These are phyloP conservation scores for Populus hybrid DNA, from an alignment of 441 rosid genomes.

Conservation along the genomic window DNA sequence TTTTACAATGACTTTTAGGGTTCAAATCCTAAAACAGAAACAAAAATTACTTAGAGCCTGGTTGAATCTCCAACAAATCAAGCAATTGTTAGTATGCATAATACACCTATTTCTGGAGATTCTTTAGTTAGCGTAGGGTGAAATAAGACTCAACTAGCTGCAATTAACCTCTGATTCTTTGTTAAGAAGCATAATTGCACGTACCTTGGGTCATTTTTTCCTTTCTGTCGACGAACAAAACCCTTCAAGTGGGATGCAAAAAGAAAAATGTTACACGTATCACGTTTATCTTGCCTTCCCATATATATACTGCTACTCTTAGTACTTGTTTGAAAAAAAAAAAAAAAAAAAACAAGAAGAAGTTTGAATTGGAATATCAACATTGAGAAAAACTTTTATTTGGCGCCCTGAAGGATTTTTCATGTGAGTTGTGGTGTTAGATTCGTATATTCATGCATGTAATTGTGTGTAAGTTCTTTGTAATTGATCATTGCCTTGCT, in stretches of 20 bases:
- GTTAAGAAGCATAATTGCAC: neutral
- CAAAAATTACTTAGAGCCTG: neutral
- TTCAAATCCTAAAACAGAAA: too few species aligned
- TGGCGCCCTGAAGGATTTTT: neutral
- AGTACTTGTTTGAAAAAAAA: too few species aligned
- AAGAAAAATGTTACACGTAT: too few species aligned
- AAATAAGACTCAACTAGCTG: too few species aligned
- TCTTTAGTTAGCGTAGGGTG: neutral
- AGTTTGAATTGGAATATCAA: too few species aligned
- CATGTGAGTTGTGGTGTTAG: neutral
- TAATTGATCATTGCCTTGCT: too few species aligned
- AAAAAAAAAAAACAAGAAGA: neutral
- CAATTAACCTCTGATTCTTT: neutral
- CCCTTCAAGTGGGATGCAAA: neutral
- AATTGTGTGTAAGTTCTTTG: too few species aligned
- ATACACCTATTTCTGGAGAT: neutral
- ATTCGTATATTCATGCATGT: neutral
- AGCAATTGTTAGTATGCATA: neutral
- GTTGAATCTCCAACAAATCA: neutral
- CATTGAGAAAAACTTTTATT: neutral
- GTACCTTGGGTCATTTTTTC: neutral
- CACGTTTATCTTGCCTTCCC: neutral
- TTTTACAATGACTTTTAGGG: too few species aligned
- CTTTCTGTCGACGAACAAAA: neutral
- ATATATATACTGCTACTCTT: neutral